phyloP scores from a whole-genome alignment of 345 rosid species.

The Garcia nutans region DNA sequence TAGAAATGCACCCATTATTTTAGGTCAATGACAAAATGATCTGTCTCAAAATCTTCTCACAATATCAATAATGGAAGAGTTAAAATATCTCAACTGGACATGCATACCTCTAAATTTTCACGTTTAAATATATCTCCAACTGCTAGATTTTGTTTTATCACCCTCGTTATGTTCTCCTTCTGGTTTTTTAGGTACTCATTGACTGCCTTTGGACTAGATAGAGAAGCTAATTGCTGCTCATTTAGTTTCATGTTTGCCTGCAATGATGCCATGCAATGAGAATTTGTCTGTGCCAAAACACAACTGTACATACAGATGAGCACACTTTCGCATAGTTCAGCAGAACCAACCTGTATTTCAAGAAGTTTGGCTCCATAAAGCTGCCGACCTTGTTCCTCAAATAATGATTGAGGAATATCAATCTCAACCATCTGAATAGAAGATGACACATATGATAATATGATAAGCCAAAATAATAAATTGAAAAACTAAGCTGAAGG shows the following conservation, averaged over 20 bases:
- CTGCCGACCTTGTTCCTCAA: slow-evolving; percentile 96
- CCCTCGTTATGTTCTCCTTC: slow-evolving; percentile 54
- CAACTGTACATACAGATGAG: neutral
- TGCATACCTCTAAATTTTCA: slow-evolving; percentile 65
- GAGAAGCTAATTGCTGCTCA: slow-evolving; percentile 71
- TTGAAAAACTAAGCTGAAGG: neutral
- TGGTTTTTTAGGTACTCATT: slow-evolving; percentile 71
- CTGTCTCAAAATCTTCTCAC: neutral
- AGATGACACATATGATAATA: neutral
- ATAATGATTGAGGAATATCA: slow-evolving; percentile 79
- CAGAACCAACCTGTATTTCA: slow-evolving; percentile 63
- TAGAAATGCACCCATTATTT: neutral
- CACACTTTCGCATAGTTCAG: neutral
- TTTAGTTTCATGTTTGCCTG: slow-evolving; percentile 75
- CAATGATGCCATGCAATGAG: slow-evolving; percentile 19
- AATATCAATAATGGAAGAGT: neutral
- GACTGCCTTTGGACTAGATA: slow-evolving; percentile 80
- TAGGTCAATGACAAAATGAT: no score
- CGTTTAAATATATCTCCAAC: slow-evolving; percentile 80
- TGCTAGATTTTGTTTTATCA: slow-evolving; percentile 70
- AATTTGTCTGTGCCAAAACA: neutral
- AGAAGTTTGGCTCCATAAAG: slow-evolving; percentile 89
- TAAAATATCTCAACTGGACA: neutral
- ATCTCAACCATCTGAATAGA: slow-evolving; percentile 77
- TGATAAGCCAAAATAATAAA: neutral